Conservation (phyloP, 441 rosid species). For the Geranium incanum region DNA sequence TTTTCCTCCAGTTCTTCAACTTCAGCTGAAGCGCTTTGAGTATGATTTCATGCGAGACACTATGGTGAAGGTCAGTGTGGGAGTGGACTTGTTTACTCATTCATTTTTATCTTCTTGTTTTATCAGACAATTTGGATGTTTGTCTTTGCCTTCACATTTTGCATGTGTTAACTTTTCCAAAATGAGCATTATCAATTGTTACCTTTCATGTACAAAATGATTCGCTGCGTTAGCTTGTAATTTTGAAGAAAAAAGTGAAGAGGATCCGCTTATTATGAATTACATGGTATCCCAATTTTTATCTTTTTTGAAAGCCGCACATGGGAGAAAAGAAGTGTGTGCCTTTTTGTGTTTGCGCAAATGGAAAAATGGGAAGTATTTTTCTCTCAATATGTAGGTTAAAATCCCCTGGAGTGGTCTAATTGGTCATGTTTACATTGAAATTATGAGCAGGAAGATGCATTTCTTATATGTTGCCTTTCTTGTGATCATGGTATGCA, state of each 20-base stretch:
- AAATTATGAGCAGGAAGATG: neutral
- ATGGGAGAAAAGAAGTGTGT: neutral
- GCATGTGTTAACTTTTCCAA: neutral
- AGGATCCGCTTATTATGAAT: no score
- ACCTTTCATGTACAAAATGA: neutral
- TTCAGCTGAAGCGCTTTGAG: constrained; percentile 89
- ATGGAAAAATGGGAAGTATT: neutral
- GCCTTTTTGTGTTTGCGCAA: neutral
- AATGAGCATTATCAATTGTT: neutral
- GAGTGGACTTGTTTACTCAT: neutral
- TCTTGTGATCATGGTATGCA: neutral
- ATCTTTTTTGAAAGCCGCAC: no score
- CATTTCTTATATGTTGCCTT: neutral
- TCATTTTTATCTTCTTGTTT: neutral
- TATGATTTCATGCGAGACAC: constrained; percentile 85
- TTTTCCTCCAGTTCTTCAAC: constrained; percentile 96
- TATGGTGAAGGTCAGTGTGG: constrained; percentile 75
- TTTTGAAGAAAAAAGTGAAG: no score
- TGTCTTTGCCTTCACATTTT: neutral
- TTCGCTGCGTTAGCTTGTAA: neutral
- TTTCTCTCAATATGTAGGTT: neutral
- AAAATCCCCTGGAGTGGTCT: neutral
- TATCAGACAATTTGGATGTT: neutral
- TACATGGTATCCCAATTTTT: no score
- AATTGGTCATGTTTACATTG: neutral